A percentile compares a stretch with the other conserved stretches of the same genome.
These are phyloP conservation scores for Podila clonocystis DNA, from an alignment of 192 early-diverging fungal species.

Conservation along the genomic window DNA sequence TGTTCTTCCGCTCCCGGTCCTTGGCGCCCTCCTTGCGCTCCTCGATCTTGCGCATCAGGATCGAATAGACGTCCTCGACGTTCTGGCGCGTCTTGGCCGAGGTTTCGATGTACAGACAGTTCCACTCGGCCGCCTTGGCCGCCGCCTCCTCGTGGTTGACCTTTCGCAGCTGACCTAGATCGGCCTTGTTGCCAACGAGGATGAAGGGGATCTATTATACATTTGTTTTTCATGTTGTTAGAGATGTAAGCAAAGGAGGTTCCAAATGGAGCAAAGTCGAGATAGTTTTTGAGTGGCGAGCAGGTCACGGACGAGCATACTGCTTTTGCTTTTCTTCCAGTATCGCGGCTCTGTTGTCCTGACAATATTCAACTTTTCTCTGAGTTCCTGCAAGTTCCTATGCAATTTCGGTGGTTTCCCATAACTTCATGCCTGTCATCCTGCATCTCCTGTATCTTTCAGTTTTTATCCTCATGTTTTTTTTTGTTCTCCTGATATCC, in stretches of 20 bases:
- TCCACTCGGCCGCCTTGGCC: conserved; percentile 70
- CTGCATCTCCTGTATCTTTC: not conserved
- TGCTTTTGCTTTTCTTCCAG: not conserved
- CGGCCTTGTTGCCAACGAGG: conserved; percentile 84
- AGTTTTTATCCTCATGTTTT: not conserved
- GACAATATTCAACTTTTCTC: too few relatives aligned
- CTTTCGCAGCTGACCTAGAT: conserved; percentile 68
- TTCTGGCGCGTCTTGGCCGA: conserved; percentile 82
- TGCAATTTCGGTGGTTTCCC: not conserved
- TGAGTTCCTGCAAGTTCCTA: too few relatives aligned
- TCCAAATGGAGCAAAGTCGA: not conserved
- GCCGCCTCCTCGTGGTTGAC: conserved; percentile 68
- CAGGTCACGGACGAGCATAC: too few relatives aligned
- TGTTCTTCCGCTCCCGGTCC: conserved; percentile 48
- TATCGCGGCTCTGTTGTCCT: too few relatives aligned
- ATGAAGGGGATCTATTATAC: conserved; percentile 73
- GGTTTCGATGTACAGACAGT: conserved; percentile 77
- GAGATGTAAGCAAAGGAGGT: too few relatives aligned
- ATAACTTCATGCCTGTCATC: not conserved
- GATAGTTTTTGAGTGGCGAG: not conserved
- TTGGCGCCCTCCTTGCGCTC: conserved; percentile 68
- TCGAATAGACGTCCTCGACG: conserved; percentile 80
- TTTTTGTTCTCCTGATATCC: not conserved
- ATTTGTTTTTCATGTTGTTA: too few relatives aligned
- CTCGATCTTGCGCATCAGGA: conserved; percentile 80